phyloP scores from a whole-genome alignment of 371 early-diverging fungal genomes.

The Syncephalastrum monosporum region DNA sequence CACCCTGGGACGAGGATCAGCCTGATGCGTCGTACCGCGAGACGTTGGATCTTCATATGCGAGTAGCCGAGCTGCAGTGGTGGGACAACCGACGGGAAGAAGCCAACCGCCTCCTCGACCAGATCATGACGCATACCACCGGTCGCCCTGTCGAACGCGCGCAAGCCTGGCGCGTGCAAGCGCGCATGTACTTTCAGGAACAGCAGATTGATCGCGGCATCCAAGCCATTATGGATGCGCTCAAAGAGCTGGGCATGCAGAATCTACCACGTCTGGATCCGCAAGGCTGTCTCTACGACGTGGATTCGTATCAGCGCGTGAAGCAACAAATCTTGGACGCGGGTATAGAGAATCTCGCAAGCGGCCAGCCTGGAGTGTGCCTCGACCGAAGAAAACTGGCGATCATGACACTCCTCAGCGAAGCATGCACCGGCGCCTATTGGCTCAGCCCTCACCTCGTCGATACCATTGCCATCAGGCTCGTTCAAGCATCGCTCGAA shows the following conservation, averaged over 20 bases:
- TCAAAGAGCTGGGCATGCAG: conserved; percentile 26
- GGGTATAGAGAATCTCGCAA: conserved; percentile 23
- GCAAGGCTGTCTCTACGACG: background rate
- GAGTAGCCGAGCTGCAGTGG: conserved; percentile 28
- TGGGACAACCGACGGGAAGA: conserved; percentile 18
- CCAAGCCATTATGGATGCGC: conserved; percentile 28
- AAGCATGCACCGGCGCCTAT: conserved; percentile 42
- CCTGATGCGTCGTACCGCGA: conserved; percentile 32
- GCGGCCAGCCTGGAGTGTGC: conserved; percentile 16
- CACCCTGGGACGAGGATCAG: conserved; percentile 29
- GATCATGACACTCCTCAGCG: conserved; percentile 35
- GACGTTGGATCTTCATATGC: conserved; percentile 36
- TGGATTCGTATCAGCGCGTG: conserved; percentile 12
- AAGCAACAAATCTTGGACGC: conserved; percentile 15
- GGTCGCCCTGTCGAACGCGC: conserved; percentile 32
- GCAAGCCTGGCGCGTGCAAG: conserved; percentile 36
- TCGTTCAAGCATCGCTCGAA: conserved; percentile 37
- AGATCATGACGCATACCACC: conserved; percentile 29
- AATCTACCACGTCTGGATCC: conserved; percentile 11
- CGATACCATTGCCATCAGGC: conserved; percentile 32
- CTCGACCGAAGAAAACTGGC: conserved; percentile 22
- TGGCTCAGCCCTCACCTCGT: conserved; percentile 37
- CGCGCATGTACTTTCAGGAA: conserved; percentile 33
- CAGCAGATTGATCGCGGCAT: conserved; percentile 35
- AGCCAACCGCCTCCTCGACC: conserved; percentile 15